These are phyloP conservation scores for Geosmithia morbida DNA, from an alignment of 2,329 filamentous ascomycete species.

Conservation along the genomic window DNA sequence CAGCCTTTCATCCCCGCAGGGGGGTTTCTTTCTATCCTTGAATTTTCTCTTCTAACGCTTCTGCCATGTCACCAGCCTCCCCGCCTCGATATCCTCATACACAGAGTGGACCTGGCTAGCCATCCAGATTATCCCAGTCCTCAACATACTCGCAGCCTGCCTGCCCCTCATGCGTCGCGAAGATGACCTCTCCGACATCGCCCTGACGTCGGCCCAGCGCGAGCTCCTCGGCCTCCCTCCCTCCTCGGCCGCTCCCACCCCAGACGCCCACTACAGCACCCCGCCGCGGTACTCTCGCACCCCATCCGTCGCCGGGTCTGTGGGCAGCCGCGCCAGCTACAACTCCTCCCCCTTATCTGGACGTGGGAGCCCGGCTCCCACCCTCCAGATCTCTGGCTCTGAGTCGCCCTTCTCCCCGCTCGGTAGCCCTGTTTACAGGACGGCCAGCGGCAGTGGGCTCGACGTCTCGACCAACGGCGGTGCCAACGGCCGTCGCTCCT, in stretches of 20 bases:
- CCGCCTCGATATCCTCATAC: conserved; percentile 11
- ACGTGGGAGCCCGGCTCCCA: conserved; percentile 30
- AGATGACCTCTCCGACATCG: conserved; percentile 78
- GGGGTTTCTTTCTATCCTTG: too few species aligned
- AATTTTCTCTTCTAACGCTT: too few species aligned
- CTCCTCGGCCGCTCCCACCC: conserved; percentile 45
- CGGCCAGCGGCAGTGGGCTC: conserved; percentile 24
- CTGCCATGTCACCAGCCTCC: conserved; percentile 1
- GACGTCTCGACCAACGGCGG: conserved; percentile 21
- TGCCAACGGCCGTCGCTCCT: conserved; percentile 37
- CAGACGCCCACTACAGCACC: conserved; percentile 59
- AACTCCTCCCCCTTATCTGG: conserved; percentile 43
- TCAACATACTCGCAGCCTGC: conserved; percentile 60
- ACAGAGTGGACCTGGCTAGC: conserved; percentile 28
- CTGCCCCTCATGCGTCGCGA: conserved; percentile 56
- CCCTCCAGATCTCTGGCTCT: conserved; percentile 15
- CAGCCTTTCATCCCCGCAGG: too few species aligned
- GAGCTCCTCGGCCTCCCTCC: conserved; percentile 69
- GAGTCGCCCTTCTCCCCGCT: conserved; percentile 31
- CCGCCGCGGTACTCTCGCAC: conserved; percentile 78
- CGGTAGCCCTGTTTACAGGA: conserved; percentile 49
- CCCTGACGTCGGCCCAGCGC: conserved; percentile 64
- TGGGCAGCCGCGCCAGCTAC: conserved; percentile 43
- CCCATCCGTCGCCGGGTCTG: conserved; percentile 47
- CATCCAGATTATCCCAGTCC: conserved; percentile 41